Evolutionary conservation across 345 rosid genomes (phyloP), one percentile per base, ranked within the genome.

Genomic region (Salix udensis): DNA sequence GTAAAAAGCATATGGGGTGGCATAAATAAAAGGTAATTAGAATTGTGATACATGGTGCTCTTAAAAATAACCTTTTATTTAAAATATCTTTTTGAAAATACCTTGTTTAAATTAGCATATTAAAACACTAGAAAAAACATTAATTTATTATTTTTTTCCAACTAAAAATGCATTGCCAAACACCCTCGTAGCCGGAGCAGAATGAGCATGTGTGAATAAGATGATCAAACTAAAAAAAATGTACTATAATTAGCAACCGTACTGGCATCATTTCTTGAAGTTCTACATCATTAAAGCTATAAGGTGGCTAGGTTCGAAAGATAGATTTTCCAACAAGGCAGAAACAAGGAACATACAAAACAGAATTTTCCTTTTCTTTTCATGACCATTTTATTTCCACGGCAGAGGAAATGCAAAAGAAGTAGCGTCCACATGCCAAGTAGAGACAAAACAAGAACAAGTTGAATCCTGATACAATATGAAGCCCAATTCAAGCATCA

Each of bases 371-470:
- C 9, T 19, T 18, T 52, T 52, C 2, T 52, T 6, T 52, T 19
- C 10, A 30, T 8, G 52, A 31, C 76, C 50, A 15, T 65, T 65
- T 67, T 75, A 75, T 67, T 52, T 75, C 66, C 21, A 34, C 39
- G 58, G 61, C 64, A 5, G 61, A 64, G 30, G 70, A 42, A 68
- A n/a, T 65, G 55, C 58, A 62, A 67, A 67, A 34, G 53, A 39
- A 53, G 55, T 42, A 15, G 23, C 55, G 44, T 40, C 44, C 60
- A 42, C 48, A 65, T 77, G 55, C 44, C 34, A 65, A 65, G 34
- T 71, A 67, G 30, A 46, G 60, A 53, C 55, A 72, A 67, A 40
- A 65, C 68, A 34, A 55, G n/a, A 71, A 72, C 15, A 71, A 5
- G 44, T 24, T 28, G 61, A 71, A 73, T 24, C 70, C 48, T n/a